phyloP scores from a whole-genome alignment of 148 eudicot species.

The Rhododendron williamsianum region DNA sequence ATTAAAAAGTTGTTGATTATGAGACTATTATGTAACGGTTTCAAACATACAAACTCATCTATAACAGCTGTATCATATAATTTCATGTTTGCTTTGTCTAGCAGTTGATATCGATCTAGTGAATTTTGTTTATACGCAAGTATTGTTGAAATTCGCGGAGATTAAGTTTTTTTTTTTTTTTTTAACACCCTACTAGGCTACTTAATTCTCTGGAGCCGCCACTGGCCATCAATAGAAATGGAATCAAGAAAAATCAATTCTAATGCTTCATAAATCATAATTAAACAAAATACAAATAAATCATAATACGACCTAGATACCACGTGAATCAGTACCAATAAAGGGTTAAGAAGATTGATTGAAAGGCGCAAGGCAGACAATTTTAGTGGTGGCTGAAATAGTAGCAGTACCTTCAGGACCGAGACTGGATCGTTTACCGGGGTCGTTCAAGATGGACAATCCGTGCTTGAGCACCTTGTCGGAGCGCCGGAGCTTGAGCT shows the following conservation, averaged over 20 bases:
- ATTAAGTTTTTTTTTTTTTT: too few relatives aligned
- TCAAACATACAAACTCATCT: background rate
- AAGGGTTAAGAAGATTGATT: background rate
- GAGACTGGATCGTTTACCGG: slow-evolving; percentile 70
- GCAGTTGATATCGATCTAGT: background rate
- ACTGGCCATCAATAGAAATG: background rate
- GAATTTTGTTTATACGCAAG: background rate
- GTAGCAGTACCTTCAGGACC: slow-evolving; percentile 58
- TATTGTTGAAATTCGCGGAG: background rate
- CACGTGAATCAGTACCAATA: background rate
- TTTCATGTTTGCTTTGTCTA: background rate
- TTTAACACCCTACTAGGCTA: background rate
- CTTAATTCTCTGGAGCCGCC: background rate
- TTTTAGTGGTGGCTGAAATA: background rate
- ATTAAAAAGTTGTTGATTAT: background rate
- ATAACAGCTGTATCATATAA: background rate
- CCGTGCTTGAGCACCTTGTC: slow-evolving; percentile 77
- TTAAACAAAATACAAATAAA: too few relatives aligned
- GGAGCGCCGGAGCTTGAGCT: slow-evolving; percentile 85
- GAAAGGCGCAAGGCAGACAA: background rate
- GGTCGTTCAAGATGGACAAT: slow-evolving; percentile 52
- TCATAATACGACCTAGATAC: background rate
- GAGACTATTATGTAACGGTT: background rate
- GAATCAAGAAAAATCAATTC: background rate
- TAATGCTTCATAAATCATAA: background rate